Percentiles rank a stretch among this genome's conserved stretches.
Evolutionary conservation across 208 protist species (phyloP).

Genomic region (Acanthamoeba triangularis): DNA sequence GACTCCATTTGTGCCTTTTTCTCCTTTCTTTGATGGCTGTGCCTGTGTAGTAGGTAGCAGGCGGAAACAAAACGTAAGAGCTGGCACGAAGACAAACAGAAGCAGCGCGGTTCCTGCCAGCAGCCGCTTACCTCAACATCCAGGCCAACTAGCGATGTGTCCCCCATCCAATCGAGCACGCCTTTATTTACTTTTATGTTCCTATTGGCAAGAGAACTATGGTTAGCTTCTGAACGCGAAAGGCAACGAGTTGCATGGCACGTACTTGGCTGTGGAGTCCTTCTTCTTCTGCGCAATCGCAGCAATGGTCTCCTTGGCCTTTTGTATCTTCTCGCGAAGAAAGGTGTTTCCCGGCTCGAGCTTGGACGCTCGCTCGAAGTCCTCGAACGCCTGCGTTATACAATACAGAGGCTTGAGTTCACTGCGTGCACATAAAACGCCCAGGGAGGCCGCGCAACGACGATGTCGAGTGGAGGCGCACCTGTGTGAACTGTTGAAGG

Average conservation of each 20-base stretch:
- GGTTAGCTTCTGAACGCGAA: not conserved
- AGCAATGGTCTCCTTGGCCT: conserved; percentile 61
- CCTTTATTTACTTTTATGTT: conserved; percentile 64
- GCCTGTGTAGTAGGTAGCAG: not conserved
- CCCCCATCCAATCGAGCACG: conserved; percentile 59
- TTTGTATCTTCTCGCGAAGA: conserved; percentile 41
- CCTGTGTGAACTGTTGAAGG: conserved; percentile 54
- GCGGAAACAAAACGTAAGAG: not conserved
- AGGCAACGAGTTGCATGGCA: not conserved
- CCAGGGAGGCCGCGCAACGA: too few relatives aligned
- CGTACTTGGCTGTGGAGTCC: conserved; percentile 50
- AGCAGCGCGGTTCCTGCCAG: not conserved
- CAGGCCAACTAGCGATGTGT: conserved; percentile 31
- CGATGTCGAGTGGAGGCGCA: not conserved
- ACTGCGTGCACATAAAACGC: not conserved
- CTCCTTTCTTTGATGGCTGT: conserved; percentile 33
- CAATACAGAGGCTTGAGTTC: not conserved
- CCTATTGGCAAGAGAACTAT: not conserved
- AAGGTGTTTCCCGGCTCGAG: conserved; percentile 59
- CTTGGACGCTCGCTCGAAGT: conserved; percentile 54
- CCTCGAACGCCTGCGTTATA: not conserved
- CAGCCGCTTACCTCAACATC: conserved; percentile 3
- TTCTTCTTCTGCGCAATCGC: conserved; percentile 70
- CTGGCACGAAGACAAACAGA: not conserved
- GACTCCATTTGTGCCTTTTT: not conserved